Evolutionary conservation across 1,139 yeast species (phyloP), one percentile per base, ranked within the genome.

Genomic region (Sugiyamaella paludigena): DNA sequence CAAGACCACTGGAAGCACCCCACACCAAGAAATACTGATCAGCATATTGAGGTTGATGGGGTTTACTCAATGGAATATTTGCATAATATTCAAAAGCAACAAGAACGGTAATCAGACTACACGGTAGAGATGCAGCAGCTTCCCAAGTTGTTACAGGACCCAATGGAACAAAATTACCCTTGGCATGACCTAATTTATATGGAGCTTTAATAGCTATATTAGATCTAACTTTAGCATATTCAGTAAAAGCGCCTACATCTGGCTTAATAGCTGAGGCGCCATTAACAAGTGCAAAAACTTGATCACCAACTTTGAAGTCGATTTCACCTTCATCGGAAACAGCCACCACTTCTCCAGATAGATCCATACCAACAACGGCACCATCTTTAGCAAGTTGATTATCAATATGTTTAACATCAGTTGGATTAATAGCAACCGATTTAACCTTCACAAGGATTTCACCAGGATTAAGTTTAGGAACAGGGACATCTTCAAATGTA

Each of bases 371-470:
- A n/a, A 56, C 53, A 35, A 67, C 72, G 33, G 74, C 63, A 26
- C 83, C 86, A 1, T 66, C 62, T 2, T 27, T 31, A 15, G 75
- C 77, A 50, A 70, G 58, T 7, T 69, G 61, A 45, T 50, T 63
- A 6, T 60, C 72, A 39, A 76, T 62, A 56, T 81, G 86, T 59
- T 83, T 83, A 84, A 85, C 84, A 63, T 86, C 94, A 10, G 87
- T 80, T 40, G 94, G 94, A 62, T 86, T 86, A 35, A 77, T 73
- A 6, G 88, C 89, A 47, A 66, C 75, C 2, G 91, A 84, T 37
- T 69, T 68, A 7, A 81, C 72, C 63, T 80, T 78, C 52, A 86
- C 64, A 36, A 84, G 65, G 9, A 84, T 60, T 57, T 74, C 73
- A 43, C 74, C 71, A n/a, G 70, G 72, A 9, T 40, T 28, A 11